Conservation (phyloP, 768 basidiomycete genomes). For the Gelatoporia subvermispora region DNA sequence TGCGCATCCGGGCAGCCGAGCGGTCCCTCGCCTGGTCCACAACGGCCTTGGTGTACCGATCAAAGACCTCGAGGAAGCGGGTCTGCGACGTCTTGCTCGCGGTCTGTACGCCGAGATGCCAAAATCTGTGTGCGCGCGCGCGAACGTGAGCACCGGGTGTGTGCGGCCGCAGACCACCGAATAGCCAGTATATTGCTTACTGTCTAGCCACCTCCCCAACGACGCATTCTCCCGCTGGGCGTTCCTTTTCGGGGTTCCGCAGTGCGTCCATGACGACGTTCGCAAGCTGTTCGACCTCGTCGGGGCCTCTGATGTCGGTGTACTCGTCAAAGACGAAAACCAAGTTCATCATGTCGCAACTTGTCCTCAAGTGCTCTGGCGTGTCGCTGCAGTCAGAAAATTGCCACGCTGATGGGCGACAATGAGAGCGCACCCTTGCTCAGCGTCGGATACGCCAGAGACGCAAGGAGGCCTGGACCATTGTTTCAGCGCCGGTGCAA, state of each 20-base stretch:
- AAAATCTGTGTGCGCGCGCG: conserved; percentile 4
- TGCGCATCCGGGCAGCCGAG: conserved; percentile 8
- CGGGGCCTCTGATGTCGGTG: conserved; percentile 10
- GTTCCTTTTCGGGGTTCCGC: conserved; percentile 12
- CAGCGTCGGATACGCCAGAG: conserved; percentile 1
- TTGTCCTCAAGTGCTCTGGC: conserved; percentile 4
- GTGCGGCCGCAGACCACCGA: no score
- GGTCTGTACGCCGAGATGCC: conserved; percentile 1
- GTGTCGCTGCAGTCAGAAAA: background rate
- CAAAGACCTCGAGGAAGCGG: conserved; percentile 19
- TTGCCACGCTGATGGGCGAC: background rate
- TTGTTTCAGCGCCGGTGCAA: background rate
- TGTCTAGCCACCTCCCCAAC: conserved; percentile 17
- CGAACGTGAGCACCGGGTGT: no score
- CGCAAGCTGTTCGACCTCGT: conserved; percentile 3
- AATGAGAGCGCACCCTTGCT: background rate
- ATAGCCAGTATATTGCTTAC: no score
- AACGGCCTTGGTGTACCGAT: conserved; percentile 19
- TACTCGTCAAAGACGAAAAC: conserved; percentile 25
- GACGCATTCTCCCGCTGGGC: conserved; percentile 11
- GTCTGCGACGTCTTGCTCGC: conserved; percentile 6
- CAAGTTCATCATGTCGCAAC: conserved; percentile 19
- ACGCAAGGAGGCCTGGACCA: conserved; percentile 4
- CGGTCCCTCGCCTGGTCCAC: conserved; percentile 22
- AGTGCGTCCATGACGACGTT: conserved; percentile 19